Base-by-base conservation (phyloP, 805 yeast species). In the Wickerhamomyces chaumierensis region DNA sequence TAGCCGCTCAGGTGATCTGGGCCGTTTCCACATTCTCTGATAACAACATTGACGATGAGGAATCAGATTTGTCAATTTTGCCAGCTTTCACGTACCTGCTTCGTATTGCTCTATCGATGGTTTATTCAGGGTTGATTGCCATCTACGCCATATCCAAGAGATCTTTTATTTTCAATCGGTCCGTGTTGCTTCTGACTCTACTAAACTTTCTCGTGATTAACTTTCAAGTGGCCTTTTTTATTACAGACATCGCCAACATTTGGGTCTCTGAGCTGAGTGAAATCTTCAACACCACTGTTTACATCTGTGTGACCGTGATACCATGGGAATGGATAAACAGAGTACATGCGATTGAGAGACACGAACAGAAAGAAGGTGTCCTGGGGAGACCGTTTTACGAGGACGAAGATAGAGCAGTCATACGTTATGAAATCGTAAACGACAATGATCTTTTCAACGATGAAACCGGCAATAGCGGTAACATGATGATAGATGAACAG, bases 311-410 rank as follows among this genome's bases (percentile, higher is more conserved):
- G 28, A 81, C 84, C 23, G 81, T 81, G 6, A 68, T 80, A 11
- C 83, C 83, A 1, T 82, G 94, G 92, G 94, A 83, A 56, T 85
- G 94, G 90, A 69, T 81, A 43, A 82, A 81, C 51, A 66, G 81
- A 44, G 66, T 79, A 39, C 69, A 71, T 37, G 63, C 69, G 12
- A 56, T 79, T 32, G 77, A 75, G 58, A 71, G 73, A 44, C 62
- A 61, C 14, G 68, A 70, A 39, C 88, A 82, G 48, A 74, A 75
- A 33, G 78, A 76, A 42, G 84, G 90, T 7, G 71, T 83, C 5
- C 55, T 85, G 31, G 95, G 95, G 1, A 62, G 94, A 42, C 76
- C 77, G 15, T 72, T 81, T 34, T 80, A 74, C 52, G 90, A 80
- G 45, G 88, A 81, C 40, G 86, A 78, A 39, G 57, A 60, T 37